Conservation (phyloP, 129 eudicot species). For the Escallonia rubra region DNA sequence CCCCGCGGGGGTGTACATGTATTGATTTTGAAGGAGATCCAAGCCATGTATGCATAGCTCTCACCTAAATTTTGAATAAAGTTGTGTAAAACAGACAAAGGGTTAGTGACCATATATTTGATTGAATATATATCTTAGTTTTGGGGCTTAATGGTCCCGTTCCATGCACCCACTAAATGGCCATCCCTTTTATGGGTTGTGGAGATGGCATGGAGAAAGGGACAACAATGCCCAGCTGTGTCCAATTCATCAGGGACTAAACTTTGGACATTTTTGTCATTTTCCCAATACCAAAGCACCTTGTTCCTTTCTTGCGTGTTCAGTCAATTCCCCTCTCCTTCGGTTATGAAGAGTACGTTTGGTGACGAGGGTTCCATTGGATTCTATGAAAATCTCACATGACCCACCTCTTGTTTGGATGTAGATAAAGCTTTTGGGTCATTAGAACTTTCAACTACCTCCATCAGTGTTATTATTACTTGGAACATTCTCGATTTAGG, state of each 20-base stretch:
- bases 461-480: too few species aligned
- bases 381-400: not conserved
- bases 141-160: conserved; percentile 32
- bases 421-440: not conserved
- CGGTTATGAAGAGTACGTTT: not conserved
- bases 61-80: too few species aligned
- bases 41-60: not conserved
- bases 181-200: not conserved
- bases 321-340: conserved; percentile 28
- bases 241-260: conserved; percentile 4
- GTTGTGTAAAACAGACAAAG: too few species aligned
- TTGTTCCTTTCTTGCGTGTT: conserved; percentile 38
- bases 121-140: not conserved
- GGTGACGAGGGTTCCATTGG: not conserved
- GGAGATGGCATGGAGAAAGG: conserved; percentile 18
- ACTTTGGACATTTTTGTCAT: conserved; percentile 37
- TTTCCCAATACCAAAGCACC: conserved; percentile 26
- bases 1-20: not conserved
- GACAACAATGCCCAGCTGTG: conserved; percentile 59
- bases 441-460: too few species aligned
- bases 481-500: too few species aligned
- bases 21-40: not conserved
- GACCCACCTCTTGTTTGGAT: not conserved
- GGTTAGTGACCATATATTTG: too few species aligned
- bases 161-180: conserved; percentile 22